Percentiles rank a stretch among this genome's conserved stretches.
Conservation (phyloP, 768 basidiomycete species). For the Chiua virens region DNA sequence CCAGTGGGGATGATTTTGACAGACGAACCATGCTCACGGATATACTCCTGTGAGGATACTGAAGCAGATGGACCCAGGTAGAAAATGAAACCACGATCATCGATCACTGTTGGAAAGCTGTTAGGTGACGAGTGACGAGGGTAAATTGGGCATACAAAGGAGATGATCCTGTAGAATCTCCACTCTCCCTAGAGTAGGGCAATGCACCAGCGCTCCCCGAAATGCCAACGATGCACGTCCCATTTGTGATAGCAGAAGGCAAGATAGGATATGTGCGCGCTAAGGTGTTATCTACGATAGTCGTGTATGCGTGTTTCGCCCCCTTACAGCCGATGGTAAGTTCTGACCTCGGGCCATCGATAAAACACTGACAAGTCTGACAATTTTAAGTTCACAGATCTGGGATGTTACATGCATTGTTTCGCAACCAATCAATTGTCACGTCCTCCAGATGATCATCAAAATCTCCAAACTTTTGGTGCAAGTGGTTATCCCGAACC, state of each 20-base stretch:
- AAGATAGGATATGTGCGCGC: not conserved
- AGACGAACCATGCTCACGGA: slow-evolving; percentile 20
- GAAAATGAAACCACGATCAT: slow-evolving; percentile 48
- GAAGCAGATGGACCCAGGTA: slow-evolving; percentile 44
- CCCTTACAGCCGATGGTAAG: not conserved
- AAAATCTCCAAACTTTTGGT: slow-evolving; percentile 70
- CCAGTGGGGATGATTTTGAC: slow-evolving; percentile 44
- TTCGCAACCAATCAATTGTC: slow-evolving; percentile 49
- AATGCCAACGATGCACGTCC: slow-evolving; percentile 23
- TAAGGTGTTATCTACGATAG: not conserved
- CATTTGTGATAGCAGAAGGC: slow-evolving; percentile 7
- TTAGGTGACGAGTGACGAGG: slow-evolving; percentile 2
- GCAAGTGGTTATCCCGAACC: slow-evolving; percentile 50
- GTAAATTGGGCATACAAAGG: slow-evolving; percentile 38
- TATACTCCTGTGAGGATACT: slow-evolving; percentile 34
- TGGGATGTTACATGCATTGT: slow-evolving; percentile 32
- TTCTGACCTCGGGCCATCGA: too few species aligned
- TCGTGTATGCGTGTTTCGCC: too few species aligned
- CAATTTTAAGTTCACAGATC: slow-evolving; percentile 10
- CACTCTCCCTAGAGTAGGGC: slow-evolving; percentile 50
- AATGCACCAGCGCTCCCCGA: slow-evolving; percentile 59
- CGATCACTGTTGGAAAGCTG: slow-evolving; percentile 25
- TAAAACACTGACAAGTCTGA: not conserved
- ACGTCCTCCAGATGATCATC: slow-evolving; percentile 83
- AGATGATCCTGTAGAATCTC: slow-evolving; percentile 57